Percentiles rank a stretch among this genome's conserved stretches.
Conservation (phyloP, 2,329 filamentous ascomycete genomes). For the Pseudogymnoascus sp. region DNA sequence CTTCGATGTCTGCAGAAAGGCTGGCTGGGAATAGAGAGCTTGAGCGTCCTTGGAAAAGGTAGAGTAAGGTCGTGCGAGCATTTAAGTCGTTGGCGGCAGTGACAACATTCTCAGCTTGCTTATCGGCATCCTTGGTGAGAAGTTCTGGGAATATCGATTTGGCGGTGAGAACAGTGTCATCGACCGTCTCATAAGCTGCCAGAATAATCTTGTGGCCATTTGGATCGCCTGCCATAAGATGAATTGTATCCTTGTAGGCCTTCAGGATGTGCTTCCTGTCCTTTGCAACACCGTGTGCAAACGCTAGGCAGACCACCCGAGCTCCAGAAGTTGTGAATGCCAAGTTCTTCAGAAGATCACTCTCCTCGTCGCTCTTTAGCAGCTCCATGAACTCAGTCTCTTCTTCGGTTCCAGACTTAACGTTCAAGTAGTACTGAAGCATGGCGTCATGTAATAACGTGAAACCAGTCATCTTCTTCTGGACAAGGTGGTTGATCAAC, state of each 20-base stretch:
- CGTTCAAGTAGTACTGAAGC: slow-evolving; percentile 88
- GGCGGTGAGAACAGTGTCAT: slow-evolving; percentile 82
- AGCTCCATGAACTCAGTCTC: slow-evolving; percentile 82
- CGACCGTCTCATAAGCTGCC: slow-evolving; percentile 80
- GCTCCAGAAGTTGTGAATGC: slow-evolving; percentile 90
- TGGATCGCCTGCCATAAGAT: slow-evolving; percentile 73
- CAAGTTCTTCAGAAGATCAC: slow-evolving; percentile 87
- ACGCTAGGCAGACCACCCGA: slow-evolving; percentile 68
- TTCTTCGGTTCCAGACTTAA: slow-evolving; percentile 69
- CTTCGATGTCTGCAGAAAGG: slow-evolving; percentile 57
- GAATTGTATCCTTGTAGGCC: slow-evolving; percentile 82
- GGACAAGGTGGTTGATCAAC: slow-evolving; percentile 83
- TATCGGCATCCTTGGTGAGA: slow-evolving; percentile 60
- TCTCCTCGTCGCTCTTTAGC: slow-evolving; percentile 83
- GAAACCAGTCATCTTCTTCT: slow-evolving; percentile 95
- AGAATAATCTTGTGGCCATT: slow-evolving; percentile 76
- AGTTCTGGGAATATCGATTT: slow-evolving; percentile 86
- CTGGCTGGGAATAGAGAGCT: slow-evolving; percentile 53
- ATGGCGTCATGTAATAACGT: slow-evolving; percentile 98
- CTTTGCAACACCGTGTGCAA: slow-evolving; percentile 83
- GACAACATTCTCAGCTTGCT: slow-evolving; percentile 56
- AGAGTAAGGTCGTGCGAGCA: slow-evolving; percentile 63
- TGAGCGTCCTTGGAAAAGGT: slow-evolving; percentile 66
- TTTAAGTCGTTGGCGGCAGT: slow-evolving; percentile 58
- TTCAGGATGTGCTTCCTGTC: slow-evolving; percentile 84